A percentile compares a stretch with the other conserved stretches of the same genome.
These are phyloP conservation scores for Scedosporium minutisporum DNA, from an alignment of 2,329 filamentous ascomycete genomes.

Conservation along the genomic window DNA sequence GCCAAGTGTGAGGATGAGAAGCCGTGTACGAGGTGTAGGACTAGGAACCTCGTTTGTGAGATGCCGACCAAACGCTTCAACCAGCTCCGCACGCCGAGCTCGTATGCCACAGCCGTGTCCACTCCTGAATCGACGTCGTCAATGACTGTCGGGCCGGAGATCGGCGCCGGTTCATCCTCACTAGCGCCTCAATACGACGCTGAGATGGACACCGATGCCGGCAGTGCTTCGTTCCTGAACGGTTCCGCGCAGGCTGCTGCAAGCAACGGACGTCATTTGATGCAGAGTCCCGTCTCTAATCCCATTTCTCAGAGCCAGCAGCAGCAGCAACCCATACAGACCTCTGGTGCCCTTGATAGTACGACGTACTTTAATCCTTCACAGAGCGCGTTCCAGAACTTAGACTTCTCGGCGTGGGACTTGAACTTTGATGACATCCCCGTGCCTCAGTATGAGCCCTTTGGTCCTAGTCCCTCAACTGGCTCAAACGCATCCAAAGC, in stretches of 20 bases:
- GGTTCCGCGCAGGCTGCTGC: background rate
- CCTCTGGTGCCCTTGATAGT: background rate
- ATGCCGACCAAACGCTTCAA: background rate
- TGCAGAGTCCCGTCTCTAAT: background rate
- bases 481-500: constrained; percentile 14
- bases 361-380: constrained; percentile 18
- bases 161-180: background rate
- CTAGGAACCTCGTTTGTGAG: constrained; percentile 36
- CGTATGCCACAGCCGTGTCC: background rate
- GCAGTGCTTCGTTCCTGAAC: background rate
- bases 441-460: constrained; percentile 17
- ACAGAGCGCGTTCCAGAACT: constrained; percentile 19
- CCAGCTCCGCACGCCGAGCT: background rate
- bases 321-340: background rate
- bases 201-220: background rate
- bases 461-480: constrained; percentile 18
- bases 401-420: constrained; percentile 23
- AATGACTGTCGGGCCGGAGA: background rate
- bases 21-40: constrained; percentile 41
- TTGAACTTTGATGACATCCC: constrained; percentile 20
- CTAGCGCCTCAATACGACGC: background rate
- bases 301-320: background rate
- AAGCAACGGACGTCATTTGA: background rate
- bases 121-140: constrained; percentile 3
- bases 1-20: constrained; percentile 47